phyloP scores from a whole-genome alignment of 2,329 filamentous ascomycete species.

The Aspergillus bombycis region DNA sequence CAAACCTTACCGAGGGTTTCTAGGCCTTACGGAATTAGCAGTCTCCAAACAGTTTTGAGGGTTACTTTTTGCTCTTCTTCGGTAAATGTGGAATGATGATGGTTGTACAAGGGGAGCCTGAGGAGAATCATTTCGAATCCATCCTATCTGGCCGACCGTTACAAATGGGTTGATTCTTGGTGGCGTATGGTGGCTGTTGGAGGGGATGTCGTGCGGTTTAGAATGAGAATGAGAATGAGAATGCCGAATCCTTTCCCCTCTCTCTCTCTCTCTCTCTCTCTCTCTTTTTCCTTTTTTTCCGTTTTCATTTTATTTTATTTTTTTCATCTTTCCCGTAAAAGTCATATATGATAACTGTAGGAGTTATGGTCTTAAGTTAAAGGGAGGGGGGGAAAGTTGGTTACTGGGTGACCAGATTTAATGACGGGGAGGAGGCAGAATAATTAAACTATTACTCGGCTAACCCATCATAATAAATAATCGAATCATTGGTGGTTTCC shows the following conservation, averaged over 20 bases:
- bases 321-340: constrained; percentile 31
- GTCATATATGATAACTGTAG: constrained; percentile 24
- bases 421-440: background rate
- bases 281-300: background rate
- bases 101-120: background rate
- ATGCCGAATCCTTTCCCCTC: background rate
- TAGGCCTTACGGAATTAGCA: background rate
- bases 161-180: constrained; percentile 49
- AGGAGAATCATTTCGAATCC: background rate
- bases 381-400: background rate
- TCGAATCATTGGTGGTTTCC: background rate
- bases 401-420: background rate
- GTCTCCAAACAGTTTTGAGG: background rate
- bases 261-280: background rate
- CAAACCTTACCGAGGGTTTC: background rate
- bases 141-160: constrained; percentile 10
- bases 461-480: constrained; percentile 2
- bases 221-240: constrained; percentile 46
- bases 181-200: constrained; percentile 17
- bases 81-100: background rate
- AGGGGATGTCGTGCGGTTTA: constrained; percentile 59
- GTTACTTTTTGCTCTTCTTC: background rate
- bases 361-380: background rate
- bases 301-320: no score
- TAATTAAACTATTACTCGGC: background rate